phyloP scores from a whole-genome alignment of 1,284 basidiomycete species.

The Fistulinella cinereoalba region DNA sequence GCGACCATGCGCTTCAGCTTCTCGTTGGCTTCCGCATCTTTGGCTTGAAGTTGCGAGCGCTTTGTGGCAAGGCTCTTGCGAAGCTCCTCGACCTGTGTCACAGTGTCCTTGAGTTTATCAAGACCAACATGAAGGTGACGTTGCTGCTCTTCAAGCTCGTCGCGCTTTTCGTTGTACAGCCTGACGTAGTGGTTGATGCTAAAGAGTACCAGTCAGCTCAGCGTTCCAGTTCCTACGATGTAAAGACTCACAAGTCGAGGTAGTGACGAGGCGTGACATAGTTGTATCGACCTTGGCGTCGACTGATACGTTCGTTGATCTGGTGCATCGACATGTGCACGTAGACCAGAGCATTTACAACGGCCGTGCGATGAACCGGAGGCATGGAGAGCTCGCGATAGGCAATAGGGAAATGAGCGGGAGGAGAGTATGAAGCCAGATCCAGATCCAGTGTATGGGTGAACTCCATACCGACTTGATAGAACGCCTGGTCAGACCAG shows the following conservation, averaged over 20 bases:
- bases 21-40: constrained; percentile 93
- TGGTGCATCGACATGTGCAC: constrained; percentile 90
- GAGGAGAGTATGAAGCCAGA: constrained; percentile 73
- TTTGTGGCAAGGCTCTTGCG: constrained; percentile 95
- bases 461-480: constrained; percentile 95
- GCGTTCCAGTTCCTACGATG: constrained; percentile 1
- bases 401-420: constrained; percentile 81
- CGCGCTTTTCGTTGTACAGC: constrained; percentile 97
- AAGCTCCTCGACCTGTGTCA: constrained; percentile 94
- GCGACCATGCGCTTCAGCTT: constrained; percentile 98
- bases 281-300: constrained; percentile 90
- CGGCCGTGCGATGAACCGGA: constrained; percentile 81
- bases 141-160: constrained; percentile 98
- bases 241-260: constrained; percentile 85
- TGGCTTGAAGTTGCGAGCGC: constrained; percentile 88
- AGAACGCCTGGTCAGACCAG: constrained; percentile 97
- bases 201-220: constrained; percentile 14
- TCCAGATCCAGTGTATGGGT: constrained; percentile 91
- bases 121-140: constrained; percentile 98
- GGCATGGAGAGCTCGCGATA: constrained; percentile 82
- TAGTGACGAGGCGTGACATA: constrained; percentile 99
- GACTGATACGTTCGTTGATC: constrained; percentile 86
- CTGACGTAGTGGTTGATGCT: constrained; percentile 97
- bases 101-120: constrained; percentile 95
- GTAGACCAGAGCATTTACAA: constrained; percentile 92